Evolutionary conservation across 371 early-diverging fungal genomes (phyloP).

Genomic region (Paraphysoderma sedebokerense): DNA sequence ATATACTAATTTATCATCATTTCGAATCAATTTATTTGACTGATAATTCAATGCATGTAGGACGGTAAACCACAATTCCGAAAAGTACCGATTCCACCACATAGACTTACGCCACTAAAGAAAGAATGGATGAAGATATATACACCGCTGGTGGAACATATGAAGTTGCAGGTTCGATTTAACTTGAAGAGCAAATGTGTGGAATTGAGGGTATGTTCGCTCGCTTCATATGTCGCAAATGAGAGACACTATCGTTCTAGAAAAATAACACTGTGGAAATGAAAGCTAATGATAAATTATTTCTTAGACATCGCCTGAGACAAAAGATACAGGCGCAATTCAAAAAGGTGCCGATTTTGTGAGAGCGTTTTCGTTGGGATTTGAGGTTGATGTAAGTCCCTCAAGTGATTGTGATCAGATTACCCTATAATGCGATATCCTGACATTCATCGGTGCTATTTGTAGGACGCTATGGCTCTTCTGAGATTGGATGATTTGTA

Average conservation of each 20-base stretch:
- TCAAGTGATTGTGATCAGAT: neutral
- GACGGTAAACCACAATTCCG: conserved; percentile 36
- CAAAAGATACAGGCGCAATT: conserved; percentile 67
- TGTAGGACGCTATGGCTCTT: conserved; percentile 79
- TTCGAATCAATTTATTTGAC: too few relatives aligned
- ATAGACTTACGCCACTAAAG: conserved; percentile 83
- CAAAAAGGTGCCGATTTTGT: conserved; percentile 93
- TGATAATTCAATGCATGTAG: too few relatives aligned
- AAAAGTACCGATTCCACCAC: conserved; percentile 78
- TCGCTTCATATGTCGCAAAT: too few relatives aligned
- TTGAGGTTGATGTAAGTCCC: conserved; percentile 56
- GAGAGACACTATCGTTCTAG: neutral
- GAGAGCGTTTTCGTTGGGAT: conserved; percentile 81
- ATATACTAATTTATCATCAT: too few relatives aligned
- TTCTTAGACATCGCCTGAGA: conserved; percentile 47
- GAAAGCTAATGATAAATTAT: neutral
- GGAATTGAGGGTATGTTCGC: conserved; percentile 64
- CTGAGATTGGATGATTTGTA: conserved; percentile 89
- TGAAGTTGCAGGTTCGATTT: conserved; percentile 94
- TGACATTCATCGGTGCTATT: neutral
- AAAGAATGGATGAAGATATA: conserved; percentile 96
- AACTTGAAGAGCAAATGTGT: conserved; percentile 76
- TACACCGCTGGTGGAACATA: conserved; percentile 94
- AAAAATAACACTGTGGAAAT: neutral
- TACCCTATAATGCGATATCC: neutral